phyloP scores from a whole-genome alignment of 495 filamentous ascomycete genomes.

The Penicillium waksmanii region DNA sequence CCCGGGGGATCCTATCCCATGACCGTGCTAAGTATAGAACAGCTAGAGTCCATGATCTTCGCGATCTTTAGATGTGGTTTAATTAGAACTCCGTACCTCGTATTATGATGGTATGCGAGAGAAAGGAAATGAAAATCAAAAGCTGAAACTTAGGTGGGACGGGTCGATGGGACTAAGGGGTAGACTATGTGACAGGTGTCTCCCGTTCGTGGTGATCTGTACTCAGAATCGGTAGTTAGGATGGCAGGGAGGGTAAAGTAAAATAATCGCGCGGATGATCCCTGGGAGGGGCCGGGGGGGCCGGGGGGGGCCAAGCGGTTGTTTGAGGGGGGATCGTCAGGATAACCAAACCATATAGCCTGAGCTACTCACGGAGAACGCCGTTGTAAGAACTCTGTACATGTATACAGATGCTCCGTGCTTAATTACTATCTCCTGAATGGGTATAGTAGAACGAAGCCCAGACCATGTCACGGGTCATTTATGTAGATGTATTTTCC shows the following conservation, averaged over 20 bases:
- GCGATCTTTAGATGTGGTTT: no score
- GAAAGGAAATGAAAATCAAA: no score
- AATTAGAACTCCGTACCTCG: no score
- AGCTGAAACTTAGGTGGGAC: not conserved
- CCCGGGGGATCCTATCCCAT: not conserved
- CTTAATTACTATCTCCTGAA: not conserved
- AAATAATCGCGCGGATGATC: constrained; percentile 5
- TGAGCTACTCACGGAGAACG: no score
- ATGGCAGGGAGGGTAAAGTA: not conserved
- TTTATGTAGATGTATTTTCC: not conserved
- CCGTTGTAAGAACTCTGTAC: no score
- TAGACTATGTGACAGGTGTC: no score
- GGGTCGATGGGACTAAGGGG: not conserved
- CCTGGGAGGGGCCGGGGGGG: not conserved
- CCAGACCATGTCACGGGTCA: not conserved
- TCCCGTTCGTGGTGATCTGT: no score
- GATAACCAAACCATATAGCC: no score
- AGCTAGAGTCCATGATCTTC: not conserved
- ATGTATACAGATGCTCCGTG: not conserved
- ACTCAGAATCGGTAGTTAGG: no score
- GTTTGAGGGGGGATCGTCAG: not conserved
- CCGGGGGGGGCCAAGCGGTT: not conserved
- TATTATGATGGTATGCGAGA: no score
- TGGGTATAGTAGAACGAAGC: not conserved
- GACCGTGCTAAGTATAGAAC: not conserved